Conservation (phyloP, 768 basidiomycete species). For the Solioccasus polychromus region DNA sequence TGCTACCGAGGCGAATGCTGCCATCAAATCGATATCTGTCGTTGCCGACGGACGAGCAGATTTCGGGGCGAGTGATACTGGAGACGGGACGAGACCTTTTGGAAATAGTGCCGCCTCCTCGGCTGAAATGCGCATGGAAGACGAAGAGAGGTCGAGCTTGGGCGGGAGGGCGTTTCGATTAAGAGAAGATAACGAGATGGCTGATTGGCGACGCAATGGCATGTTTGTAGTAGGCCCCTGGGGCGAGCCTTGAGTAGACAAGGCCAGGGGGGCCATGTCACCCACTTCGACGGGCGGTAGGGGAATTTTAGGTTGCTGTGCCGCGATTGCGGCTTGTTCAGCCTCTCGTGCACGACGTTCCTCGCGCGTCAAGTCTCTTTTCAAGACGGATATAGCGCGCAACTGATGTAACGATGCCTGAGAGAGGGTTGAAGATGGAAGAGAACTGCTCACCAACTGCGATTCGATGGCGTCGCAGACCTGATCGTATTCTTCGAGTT, state of each 20-base stretch:
- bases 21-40: constrained; percentile 64
- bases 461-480: constrained; percentile 76
- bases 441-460: constrained; percentile 51
- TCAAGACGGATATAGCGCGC: constrained; percentile 67
- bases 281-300: constrained; percentile 20
- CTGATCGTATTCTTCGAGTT: constrained; percentile 78
- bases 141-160: constrained; percentile 79
- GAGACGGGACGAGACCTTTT: constrained; percentile 62
- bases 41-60: constrained; percentile 62
- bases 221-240: constrained; percentile 28
- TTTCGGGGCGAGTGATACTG: constrained; percentile 79
- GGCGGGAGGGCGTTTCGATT: constrained; percentile 67
- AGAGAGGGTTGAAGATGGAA: not conserved
- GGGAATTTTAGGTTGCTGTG: constrained; percentile 23
- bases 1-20: constrained; percentile 50
- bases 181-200: constrained; percentile 78
- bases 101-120: constrained; percentile 59
- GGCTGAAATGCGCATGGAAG: constrained; percentile 60
- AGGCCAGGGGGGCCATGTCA: constrained; percentile 20
- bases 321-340: constrained; percentile 41
- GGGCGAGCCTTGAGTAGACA: constrained; percentile 36
- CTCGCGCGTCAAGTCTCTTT: constrained; percentile 65
- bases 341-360: constrained; percentile 50
- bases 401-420: constrained; percentile 41
- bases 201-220: constrained; percentile 61